Evolutionary conservation across 2,329 filamentous ascomycete genomes (phyloP).

Genomic region (Harringtonia aguacate): DNA sequence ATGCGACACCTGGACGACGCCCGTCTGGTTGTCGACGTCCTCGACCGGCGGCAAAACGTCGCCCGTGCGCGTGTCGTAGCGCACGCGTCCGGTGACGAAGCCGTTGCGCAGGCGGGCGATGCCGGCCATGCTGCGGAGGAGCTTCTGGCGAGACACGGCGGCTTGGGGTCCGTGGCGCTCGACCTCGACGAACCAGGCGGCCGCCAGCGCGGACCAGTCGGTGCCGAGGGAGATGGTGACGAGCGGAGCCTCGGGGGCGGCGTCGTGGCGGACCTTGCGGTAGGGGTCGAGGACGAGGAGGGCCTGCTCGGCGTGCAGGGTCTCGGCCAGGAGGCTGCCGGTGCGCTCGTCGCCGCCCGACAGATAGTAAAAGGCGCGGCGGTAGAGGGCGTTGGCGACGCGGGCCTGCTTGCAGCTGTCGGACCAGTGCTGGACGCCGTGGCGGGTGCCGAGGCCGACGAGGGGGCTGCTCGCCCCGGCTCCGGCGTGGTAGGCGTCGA

Average conservation of each 20-base stretch:
- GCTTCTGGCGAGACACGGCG: conserved; percentile 35
- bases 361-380: conserved; percentile 46
- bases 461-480: conserved; percentile 44
- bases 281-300: conserved; percentile 43
- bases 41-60: conserved; percentile 41
- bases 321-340: conserved; percentile 41
- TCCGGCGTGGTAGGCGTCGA: conserved; percentile 51
- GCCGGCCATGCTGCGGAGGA: conserved; percentile 35
- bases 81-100: conserved; percentile 1
- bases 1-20: conserved; percentile 40
- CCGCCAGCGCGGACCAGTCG: conserved; percentile 47
- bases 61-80: conserved; percentile 38
- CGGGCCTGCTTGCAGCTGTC: conserved; percentile 53
- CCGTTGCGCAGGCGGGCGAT: conserved; percentile 46
- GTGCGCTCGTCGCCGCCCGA: conserved; percentile 43
- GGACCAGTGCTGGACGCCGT: conserved; percentile 51
- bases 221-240: conserved; percentile 42
- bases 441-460: conserved; percentile 52
- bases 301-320: conserved; percentile 39
- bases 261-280: conserved; percentile 44
- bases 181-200: conserved; percentile 49
- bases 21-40: conserved; percentile 40
- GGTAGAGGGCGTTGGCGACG: conserved; percentile 46
- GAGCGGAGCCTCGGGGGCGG: conserved; percentile 30
- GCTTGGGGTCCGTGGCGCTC: conserved; percentile 46